Evolutionary conservation across 140 eudicot genomes (phyloP), one percentile per base, ranked within the genome.

Genomic region (Senecio squalidus): DNA sequence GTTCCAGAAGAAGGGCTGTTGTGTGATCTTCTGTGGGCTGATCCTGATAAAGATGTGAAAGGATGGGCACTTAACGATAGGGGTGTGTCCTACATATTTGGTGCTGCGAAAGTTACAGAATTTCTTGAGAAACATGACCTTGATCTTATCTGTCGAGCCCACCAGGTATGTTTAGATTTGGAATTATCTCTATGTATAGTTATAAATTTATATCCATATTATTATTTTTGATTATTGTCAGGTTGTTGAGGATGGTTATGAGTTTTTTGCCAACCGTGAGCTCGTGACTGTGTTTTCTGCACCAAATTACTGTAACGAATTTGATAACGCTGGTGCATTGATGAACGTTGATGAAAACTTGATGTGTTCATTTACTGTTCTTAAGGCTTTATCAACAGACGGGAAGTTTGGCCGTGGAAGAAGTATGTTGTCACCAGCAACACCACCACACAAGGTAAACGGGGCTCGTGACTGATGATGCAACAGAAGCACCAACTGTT

Each of bases 201-300:
- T 39, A 15, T 0, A 2, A 8, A 6, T 20, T 38, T 24, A 25
- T 26, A 4, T 9, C 27, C 25, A 16, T 9, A 22, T n/a, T 63
- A 39, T 5, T 17, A 43, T 11, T 50, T 14, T 31, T 14, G 23
- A 31, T 22, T 25, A 10, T 23, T 63, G n/a, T 47, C 52, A 78
- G 84, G 84, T 78, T 34, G 84, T 78, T 46, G 84, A 78, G 64
- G 80, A 78, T 54, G 84, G 84, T 18, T 78, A 78, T 25, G 84
- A 78, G 58, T 78, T 78, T 65, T 78, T 78, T n/a, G 84, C 80
- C 18, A 26, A 74, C 30, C 77, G 78, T 8, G 77, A 76, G 31
- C 74, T 76, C 21, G 82, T 76, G 18, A 76, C 82, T 21, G 56
- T 75, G 68, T 75, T 75, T 60, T 75, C 81, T 2, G 81, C 81